Evolutionary conservation across 352 stramenopile genomes (phyloP), one percentile per base, ranked within the genome.

Genomic region (Thraustotheca clavata): DNA sequence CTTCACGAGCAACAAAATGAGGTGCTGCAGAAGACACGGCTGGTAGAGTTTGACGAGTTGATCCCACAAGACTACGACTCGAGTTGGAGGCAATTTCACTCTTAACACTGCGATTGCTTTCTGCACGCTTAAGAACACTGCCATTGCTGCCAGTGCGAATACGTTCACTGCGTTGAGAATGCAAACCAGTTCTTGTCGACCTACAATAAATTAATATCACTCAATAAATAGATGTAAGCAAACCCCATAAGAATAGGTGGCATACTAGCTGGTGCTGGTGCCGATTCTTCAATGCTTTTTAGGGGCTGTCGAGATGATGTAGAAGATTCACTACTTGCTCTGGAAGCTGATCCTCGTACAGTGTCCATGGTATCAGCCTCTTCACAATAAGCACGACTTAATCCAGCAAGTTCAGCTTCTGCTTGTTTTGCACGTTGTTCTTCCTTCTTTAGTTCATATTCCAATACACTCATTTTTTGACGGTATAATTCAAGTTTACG

Each of bases 361-460:
- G 38, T 43, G 38, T 43, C 38, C 38, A 43, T 43, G 38, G 38
- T 20, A 20, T 43, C 38, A 16, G 38, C 16, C 38, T 43, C 38
- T 20, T 43, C 38, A 20, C 38, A 43, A 43, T 43, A 43, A 16
- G 38, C 38, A 43, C 38, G 38, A 47, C 12, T 66, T 33, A 40
- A 43, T 41, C 34, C 49, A 59, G 22, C 29, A 12, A 90, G 49
- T 11, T 73, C 80, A 16, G 73, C 67, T 32, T 89, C 75, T 43
- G 91, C 83, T 54, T 86, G 83, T 49, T 81, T 89, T 40, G 91
- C 77, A 68, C 91, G 83, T 40, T 89, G 80, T 80, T 91, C 90
- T 57, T 94, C 85, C 40, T 87, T 85, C 59, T 89, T 75, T 22
- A 94, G 59, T 38, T 94, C 85, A 22, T 92, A 80, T 31, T 94